These are phyloP conservation scores for Trichoderma arundinaceum DNA, from an alignment of 2,329 filamentous ascomycete genomes.

Conservation along the genomic window DNA sequence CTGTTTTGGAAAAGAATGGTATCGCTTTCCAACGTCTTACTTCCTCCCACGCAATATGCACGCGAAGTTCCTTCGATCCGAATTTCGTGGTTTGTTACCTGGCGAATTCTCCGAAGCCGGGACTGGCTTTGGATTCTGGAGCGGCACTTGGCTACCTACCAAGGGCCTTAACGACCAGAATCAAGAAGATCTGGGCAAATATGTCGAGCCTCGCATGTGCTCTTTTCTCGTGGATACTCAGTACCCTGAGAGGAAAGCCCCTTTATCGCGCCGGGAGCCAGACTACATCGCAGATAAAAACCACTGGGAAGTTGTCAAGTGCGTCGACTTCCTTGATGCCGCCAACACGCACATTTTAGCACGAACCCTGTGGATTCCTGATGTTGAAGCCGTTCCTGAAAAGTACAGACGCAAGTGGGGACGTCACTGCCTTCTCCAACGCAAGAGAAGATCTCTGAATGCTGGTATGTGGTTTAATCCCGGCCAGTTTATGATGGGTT, in stretches of 20 bases:
- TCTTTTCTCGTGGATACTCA: slow-evolving; percentile 87
- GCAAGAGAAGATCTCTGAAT: slow-evolving; percentile 47
- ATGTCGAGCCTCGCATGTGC: slow-evolving; percentile 77
- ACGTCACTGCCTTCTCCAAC: slow-evolving; percentile 80
- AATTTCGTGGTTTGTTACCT: slow-evolving; percentile 86
- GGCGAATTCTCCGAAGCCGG: slow-evolving; percentile 84
- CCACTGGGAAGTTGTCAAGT: slow-evolving; percentile 80
- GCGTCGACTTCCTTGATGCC: slow-evolving; percentile 80
- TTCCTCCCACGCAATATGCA: slow-evolving; percentile 83
- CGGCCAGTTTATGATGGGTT: slow-evolving; percentile 31
- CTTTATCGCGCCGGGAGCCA: slow-evolving; percentile 72
- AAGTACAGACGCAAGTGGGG: slow-evolving; percentile 80
- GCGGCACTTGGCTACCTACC: slow-evolving; percentile 83
- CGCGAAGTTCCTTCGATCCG: slow-evolving; percentile 88
- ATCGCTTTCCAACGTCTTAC: slow-evolving; percentile 93
- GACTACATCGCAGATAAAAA: slow-evolving; percentile 75
- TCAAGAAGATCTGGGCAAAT: slow-evolving; percentile 84
- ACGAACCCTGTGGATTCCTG: slow-evolving; percentile 81
- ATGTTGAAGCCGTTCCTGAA: slow-evolving; percentile 70
- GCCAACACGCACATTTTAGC: slow-evolving; percentile 74
- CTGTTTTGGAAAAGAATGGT: slow-evolving; percentile 97
- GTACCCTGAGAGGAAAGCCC: slow-evolving; percentile 63
- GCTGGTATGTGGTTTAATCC: slow-evolving; percentile 22
- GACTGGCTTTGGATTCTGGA: slow-evolving; percentile 72
- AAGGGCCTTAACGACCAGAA: slow-evolving; percentile 92